A percentile compares a stretch with the other conserved stretches of the same genome.
These are phyloP conservation scores for Tephrocybe sp. DNA, from an alignment of 768 basidiomycete species.

Conservation along the genomic window DNA sequence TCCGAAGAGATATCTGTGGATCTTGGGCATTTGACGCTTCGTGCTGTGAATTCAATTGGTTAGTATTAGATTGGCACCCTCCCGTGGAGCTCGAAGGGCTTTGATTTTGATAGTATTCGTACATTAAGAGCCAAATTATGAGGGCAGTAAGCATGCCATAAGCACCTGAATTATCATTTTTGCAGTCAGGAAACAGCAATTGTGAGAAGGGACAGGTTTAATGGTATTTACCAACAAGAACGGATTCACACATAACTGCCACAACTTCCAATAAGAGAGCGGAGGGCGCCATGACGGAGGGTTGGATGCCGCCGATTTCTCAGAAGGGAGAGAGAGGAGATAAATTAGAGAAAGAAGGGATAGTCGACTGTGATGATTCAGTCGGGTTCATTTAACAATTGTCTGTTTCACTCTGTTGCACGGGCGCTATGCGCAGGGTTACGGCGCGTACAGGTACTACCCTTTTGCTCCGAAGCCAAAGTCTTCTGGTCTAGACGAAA, in stretches of 20 bases:
- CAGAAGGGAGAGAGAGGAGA: not conserved
- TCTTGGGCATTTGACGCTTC: constrained; percentile 6
- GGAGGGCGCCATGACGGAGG: constrained; percentile 11
- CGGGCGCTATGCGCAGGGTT: too few relatives aligned
- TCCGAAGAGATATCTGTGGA: constrained; percentile 10
- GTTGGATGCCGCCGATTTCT: not conserved
- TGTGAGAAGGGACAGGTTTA: too few relatives aligned
- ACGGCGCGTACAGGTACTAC: too few relatives aligned
- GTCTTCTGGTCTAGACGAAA: too few relatives aligned
- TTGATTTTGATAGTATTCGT: not conserved
- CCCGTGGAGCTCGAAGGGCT: too few relatives aligned
- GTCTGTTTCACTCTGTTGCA: too few relatives aligned
- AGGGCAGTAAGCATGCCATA: constrained; percentile 6
- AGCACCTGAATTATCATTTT: not conserved
- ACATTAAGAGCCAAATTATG: constrained; percentile 10
- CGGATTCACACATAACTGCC: constrained; percentile 10
- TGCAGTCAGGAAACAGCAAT: not conserved
- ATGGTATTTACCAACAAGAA: constrained; percentile 5
- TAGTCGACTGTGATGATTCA: too few relatives aligned
- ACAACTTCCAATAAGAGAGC: constrained; percentile 2
- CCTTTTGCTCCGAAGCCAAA: too few relatives aligned
- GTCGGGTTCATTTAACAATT: too few relatives aligned
- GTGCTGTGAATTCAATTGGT: too few relatives aligned
- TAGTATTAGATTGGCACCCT: too few relatives aligned
- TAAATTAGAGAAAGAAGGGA: not conserved